Conservation (phyloP, 176 grass and related monocot species). For the Rhynchospora pubera region DNA sequence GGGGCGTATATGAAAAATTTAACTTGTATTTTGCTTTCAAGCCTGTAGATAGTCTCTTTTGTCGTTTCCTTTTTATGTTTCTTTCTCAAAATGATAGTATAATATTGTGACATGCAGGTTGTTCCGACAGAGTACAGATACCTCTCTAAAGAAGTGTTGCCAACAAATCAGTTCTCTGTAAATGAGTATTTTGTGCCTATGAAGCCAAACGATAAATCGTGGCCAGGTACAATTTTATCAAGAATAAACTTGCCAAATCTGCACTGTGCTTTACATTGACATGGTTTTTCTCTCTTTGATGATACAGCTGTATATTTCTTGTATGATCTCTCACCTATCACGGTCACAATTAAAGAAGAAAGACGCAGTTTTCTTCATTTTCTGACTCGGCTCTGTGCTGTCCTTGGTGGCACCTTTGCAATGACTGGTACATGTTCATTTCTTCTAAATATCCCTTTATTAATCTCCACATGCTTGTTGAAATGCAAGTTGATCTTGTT, state of each 20-base stretch:
- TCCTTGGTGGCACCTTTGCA: constrained; percentile 99
- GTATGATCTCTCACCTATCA: constrained; percentile 98
- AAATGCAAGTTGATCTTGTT: not conserved
- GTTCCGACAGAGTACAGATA: constrained; percentile 95
- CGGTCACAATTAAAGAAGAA: constrained; percentile 95
- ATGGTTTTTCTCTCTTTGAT: constrained; percentile 15
- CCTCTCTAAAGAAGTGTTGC: constrained; percentile 81
- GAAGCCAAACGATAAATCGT: constrained; percentile 52
- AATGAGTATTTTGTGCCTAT: constrained; percentile 91
- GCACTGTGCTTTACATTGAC: not conserved
- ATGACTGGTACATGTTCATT: constrained; percentile 54
- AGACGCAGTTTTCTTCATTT: constrained; percentile 94
- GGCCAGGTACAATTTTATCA: constrained; percentile 56
- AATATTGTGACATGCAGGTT: constrained; percentile 45
- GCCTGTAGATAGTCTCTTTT: not conserved
- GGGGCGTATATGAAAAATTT: not conserved
- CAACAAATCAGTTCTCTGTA: constrained; percentile 98
- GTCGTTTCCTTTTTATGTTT: not conserved
- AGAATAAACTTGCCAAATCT: not conserved
- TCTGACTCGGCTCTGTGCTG: constrained; percentile 81
- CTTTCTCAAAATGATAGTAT: not conserved
- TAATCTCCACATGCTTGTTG: not conserved
- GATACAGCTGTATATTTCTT: constrained; percentile 85
- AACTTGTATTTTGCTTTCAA: not conserved
- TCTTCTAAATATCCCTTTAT: not conserved